Base-by-base conservation (phyloP, 805 yeast genomes). In the Scheffersomyces spartinae region DNA sequence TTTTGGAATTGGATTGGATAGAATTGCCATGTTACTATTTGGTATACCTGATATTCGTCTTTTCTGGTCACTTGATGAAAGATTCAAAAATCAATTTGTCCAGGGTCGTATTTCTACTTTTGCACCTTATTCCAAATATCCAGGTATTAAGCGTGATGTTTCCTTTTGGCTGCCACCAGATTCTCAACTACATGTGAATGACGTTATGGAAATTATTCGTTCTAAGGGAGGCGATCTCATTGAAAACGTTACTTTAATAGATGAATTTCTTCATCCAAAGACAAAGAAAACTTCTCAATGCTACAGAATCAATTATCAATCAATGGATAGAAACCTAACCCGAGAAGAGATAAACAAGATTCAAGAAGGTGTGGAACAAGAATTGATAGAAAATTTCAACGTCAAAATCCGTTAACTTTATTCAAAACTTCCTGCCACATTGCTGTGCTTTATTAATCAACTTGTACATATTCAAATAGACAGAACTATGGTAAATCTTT, bases 41-140 rank as follows among this genome's bases (percentile, higher is more conserved):
- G 95, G 93, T 13, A 78, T 91, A 23, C 97, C 97, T 2, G 98
- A 91, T 47, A 91, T 91, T 34, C 65, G 98, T 35, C 56, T 88
- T 24, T 83, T 91, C 51, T 91, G 98, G 98, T 68, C 95, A 1
- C 40, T 53, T 19, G 95, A 91, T 51, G 71, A 71, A 27, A 61
- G 95, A 29, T 91, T 91, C 45, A 52, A 62, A 15, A 49, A 52
- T 2, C 98, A 91, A 55, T 91, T 91, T 49, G 34, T 48, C 17
- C 59, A 65, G 26, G 80, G 79, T 7, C 46, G 56, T 15, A 83
- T 91, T 25, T 51, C 74, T 2, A 74, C 73, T 7, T 91, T 88
- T 58, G 72, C 63, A 41, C 91, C 95, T 5, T 91, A 82, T 56
- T 84, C 96, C 4, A 85, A 80, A 52, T 85, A 74, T 46, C 98